Evolutionary conservation across 106 monocot genomes (phyloP).

Genomic region (Dactylorhiza incarnata): DNA sequence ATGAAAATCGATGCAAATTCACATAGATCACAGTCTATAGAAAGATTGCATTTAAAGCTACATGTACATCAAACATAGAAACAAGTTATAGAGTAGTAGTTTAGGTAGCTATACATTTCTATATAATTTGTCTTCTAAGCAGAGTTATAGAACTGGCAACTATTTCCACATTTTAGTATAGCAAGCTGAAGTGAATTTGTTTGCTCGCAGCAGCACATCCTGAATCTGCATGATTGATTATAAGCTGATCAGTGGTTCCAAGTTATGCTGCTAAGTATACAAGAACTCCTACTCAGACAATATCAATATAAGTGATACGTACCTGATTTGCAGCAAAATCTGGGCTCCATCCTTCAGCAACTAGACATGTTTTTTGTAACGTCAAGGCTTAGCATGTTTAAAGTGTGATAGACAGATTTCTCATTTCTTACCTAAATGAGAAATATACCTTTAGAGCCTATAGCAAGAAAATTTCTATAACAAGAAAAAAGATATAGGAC

Average conservation of each 20-base stretch:
- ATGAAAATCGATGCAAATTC: too few species aligned
- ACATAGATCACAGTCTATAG: not conserved
- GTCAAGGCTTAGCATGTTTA: too few species aligned
- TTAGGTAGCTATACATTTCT: not conserved
- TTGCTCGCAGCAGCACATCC: conserved; percentile 55
- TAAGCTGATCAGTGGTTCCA: conserved; percentile 3
- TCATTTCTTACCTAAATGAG: too few species aligned
- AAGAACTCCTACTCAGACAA: too few species aligned
- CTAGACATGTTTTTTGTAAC: too few species aligned
- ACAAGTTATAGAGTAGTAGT: not conserved
- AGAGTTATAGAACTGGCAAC: not conserved
- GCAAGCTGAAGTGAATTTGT: conserved; percentile 69
- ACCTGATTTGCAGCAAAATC: too few species aligned
- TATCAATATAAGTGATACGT: too few species aligned
- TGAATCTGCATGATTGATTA: conserved; percentile 48
- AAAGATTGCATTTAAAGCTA: not conserved
- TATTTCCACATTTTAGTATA: not conserved
- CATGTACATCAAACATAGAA: not conserved
- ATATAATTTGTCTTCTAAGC: not conserved
- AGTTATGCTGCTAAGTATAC: too few species aligned
- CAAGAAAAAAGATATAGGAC: too few species aligned
- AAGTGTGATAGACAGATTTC: conserved; percentile 84
- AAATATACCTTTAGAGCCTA: too few species aligned
- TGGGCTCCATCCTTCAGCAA: too few species aligned
- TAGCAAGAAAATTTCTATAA: too few species aligned